These are phyloP conservation scores for Candida glaebosa DNA, from an alignment of 805 yeast genomes.

Conservation along the genomic window DNA sequence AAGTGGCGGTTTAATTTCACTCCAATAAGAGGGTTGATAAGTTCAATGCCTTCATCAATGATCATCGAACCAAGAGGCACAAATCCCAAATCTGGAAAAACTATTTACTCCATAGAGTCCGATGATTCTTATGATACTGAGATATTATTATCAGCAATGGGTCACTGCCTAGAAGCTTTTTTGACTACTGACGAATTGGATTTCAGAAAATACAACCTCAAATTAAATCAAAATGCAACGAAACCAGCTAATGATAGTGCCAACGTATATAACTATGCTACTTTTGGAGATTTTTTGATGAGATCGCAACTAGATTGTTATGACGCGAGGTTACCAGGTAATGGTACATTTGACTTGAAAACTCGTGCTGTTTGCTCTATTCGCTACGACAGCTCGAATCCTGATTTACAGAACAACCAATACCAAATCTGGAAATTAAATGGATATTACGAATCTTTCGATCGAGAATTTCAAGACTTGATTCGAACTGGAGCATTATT, in stretches of 20 bases:
- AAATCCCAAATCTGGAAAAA: conserved; percentile 17
- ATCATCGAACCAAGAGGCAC: conserved; percentile 49
- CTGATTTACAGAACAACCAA: conserved; percentile 52
- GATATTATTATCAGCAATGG: conserved; percentile 66
- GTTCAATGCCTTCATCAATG: conserved; percentile 42
- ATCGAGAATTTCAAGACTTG: conserved; percentile 74
- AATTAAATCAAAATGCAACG: conserved; percentile 7
- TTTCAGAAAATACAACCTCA: conserved; percentile 38
- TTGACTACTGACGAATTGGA: conserved; percentile 58
- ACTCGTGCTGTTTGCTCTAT: conserved; percentile 89
- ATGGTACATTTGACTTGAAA: conserved; percentile 88
- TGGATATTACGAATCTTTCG: conserved; percentile 78
- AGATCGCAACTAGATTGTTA: conserved; percentile 89
- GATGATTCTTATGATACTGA: conserved; percentile 69
- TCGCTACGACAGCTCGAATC: conserved; percentile 68
- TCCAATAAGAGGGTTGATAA: conserved; percentile 44
- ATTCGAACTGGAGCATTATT: conserved; percentile 67
- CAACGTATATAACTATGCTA: conserved; percentile 66
- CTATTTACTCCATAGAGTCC: conserved; percentile 60
- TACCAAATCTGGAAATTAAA: conserved; percentile 61
- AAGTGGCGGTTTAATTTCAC: conserved; percentile 30
- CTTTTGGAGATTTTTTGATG: conserved; percentile 65
- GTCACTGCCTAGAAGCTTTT: conserved; percentile 74
- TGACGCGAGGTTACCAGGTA: conserved; percentile 76
- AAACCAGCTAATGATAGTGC: conserved; percentile 10